Percentiles rank a stretch among this genome's conserved stretches.
Conservation (phyloP, 768 basidiomycete species). For the Auricularia auricula-judae region DNA sequence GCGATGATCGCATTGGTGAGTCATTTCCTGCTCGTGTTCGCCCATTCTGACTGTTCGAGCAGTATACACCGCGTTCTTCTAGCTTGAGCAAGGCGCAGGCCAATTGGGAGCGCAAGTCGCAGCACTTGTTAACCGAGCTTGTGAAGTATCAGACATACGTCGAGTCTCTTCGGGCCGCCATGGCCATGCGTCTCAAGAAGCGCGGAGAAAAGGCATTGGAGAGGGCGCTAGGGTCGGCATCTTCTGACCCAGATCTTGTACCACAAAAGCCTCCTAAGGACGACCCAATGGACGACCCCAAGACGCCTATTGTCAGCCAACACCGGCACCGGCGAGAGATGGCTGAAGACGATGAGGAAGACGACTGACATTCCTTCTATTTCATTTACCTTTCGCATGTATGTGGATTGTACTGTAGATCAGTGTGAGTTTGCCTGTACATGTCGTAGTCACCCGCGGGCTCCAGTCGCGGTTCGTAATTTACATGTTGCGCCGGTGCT, state of each 20-base stretch:
- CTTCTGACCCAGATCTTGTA: not conserved
- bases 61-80: conserved; percentile 73
- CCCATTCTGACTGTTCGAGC: not conserved
- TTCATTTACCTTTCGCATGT: not conserved
- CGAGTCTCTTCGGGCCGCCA: conserved; percentile 75
- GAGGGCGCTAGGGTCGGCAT: conserved; percentile 30
- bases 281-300: not conserved
- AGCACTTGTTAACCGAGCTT: conserved; percentile 81
- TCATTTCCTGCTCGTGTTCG: conserved; percentile 12
- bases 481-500: not conserved
- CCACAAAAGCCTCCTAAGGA: not conserved
- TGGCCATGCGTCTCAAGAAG: conserved; percentile 76
- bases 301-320: not conserved
- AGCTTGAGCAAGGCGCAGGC: conserved; percentile 66
- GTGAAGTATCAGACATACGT: conserved; percentile 95
- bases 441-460: not conserved
- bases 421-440: not conserved
- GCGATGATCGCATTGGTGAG: conserved; percentile 74
- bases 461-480: not conserved
- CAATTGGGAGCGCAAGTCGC: conserved; percentile 91
- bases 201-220: conserved; percentile 81
- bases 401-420: not conserved
- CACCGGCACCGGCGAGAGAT: not conserved
- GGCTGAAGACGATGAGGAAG: conserved; percentile 1
- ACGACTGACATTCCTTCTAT: not conserved